Evolutionary conservation across 2,329 filamentous ascomycete genomes (phyloP).

Genomic region (Arthrocladium fulminans): DNA sequence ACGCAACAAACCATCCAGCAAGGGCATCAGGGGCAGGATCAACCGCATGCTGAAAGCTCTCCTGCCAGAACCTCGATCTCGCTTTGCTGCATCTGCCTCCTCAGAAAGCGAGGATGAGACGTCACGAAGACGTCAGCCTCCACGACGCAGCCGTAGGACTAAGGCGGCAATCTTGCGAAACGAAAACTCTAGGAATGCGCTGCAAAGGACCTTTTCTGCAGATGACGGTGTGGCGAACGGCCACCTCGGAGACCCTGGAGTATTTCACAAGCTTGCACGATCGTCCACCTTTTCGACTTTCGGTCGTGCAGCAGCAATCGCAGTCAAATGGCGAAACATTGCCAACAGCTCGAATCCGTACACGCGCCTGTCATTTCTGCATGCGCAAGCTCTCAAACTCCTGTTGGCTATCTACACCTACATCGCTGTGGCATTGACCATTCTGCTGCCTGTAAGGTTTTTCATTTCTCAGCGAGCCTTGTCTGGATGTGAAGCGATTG

Average conservation of each 20-base stretch:
- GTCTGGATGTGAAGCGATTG: slow-evolving; percentile 66
- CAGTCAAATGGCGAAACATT: slow-evolving; percentile 4
- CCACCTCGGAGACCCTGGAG: not conserved
- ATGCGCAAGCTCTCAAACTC: slow-evolving; percentile 72
- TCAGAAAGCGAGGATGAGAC: slow-evolving; percentile 7
- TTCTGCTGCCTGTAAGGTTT: slow-evolving; percentile 61
- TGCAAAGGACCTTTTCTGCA: slow-evolving; percentile 1
- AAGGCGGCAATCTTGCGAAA: not conserved
- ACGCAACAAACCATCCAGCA: slow-evolving; percentile 10
- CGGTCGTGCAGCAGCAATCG: slow-evolving; percentile 1
- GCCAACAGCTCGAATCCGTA: slow-evolving; percentile 36
- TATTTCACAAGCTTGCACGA: not conserved
- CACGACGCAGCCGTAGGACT: not conserved
- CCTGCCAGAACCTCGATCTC: slow-evolving; percentile 4
- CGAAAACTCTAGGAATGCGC: not conserved
- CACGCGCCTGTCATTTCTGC: slow-evolving; percentile 66
- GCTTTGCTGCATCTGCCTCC: not conserved
- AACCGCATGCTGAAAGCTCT: slow-evolving; percentile 2
- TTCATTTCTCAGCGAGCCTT: slow-evolving; percentile 63
- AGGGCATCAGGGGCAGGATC: not conserved
- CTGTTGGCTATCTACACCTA: slow-evolving; percentile 76
- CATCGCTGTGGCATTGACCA: slow-evolving; percentile 52
- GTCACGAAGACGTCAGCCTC: not conserved
- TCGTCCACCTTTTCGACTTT: slow-evolving; percentile 3
- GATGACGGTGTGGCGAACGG: not conserved